phyloP scores from a whole-genome alignment of 495 filamentous ascomycete genomes.

The Aspergillus funiculosus region DNA sequence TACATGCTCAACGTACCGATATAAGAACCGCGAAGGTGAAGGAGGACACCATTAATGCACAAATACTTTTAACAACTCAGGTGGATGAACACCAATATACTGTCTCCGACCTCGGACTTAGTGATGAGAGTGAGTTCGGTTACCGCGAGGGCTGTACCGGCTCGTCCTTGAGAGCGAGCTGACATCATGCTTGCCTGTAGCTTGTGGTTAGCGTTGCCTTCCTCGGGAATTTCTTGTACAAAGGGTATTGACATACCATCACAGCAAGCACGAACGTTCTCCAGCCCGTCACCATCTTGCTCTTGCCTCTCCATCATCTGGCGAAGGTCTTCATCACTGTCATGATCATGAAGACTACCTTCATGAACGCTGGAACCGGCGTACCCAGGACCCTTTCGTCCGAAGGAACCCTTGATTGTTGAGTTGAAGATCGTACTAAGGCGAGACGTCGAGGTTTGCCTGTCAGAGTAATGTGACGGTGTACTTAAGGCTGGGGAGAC shows the following conservation, averaged over 20 bases:
- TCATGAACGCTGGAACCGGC: conserved; percentile 55
- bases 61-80: conserved; percentile 22
- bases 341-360: conserved; percentile 57
- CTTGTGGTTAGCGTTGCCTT: too few species aligned
- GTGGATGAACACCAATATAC: conserved; percentile 4
- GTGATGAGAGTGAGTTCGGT: conserved; percentile 39
- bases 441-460: conserved; percentile 38
- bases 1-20: not conserved
- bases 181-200: conserved; percentile 60
- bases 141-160: conserved; percentile 38
- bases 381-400: conserved; percentile 36
- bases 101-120: conserved; percentile 14
- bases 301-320: conserved; percentile 71
- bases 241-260: conserved; percentile 56
- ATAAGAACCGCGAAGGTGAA: not conserved
- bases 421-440: conserved; percentile 41
- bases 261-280: conserved; percentile 95
- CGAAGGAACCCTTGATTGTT: conserved; percentile 43
- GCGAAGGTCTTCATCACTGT: conserved; percentile 75
- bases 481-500: conserved; percentile 43
- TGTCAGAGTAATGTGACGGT: conserved; percentile 35
- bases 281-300: conserved; percentile 66
- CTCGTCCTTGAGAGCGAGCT: conserved; percentile 44
- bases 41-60: conserved; percentile 9
- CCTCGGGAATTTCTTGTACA: conserved; percentile 44